Evolutionary conservation across 192 early-diverging fungal genomes (phyloP).

Genomic region (Mortierella hygrophila): DNA sequence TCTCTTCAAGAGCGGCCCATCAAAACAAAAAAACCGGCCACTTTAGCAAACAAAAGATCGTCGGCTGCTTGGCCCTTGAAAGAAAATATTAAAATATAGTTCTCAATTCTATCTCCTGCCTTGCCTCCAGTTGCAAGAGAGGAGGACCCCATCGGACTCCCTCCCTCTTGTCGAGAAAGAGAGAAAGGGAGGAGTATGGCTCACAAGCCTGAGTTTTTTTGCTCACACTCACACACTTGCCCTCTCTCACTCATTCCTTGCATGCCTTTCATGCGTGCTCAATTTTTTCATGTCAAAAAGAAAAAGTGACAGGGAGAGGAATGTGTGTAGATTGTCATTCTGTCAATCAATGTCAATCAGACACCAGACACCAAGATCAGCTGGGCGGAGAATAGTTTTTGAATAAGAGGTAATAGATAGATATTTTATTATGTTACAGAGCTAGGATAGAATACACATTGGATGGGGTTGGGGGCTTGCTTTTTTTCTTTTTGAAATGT

Average conservation of each 20-base stretch:
- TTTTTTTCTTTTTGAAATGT: background rate
- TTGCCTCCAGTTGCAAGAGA: no score
- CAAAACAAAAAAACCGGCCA: background rate
- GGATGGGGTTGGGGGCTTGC: background rate
- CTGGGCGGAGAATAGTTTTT: background rate
- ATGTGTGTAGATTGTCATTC: background rate
- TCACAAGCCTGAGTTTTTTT: background rate
- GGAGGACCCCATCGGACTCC: background rate
- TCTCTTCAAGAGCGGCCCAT: background rate
- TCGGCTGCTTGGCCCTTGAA: background rate
- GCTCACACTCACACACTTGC: background rate
- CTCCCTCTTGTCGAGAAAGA: background rate
- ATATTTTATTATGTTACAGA: conserved; percentile 8
- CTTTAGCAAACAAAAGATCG: background rate
- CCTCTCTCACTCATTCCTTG: background rate
- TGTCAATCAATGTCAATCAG: background rate
- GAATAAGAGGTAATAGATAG: background rate
- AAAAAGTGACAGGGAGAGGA: background rate
- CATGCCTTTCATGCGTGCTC: background rate
- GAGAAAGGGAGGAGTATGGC: background rate
- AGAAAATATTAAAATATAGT: background rate
- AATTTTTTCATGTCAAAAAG: background rate
- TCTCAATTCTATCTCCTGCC: background rate
- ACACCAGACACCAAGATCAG: background rate
- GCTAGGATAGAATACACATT: background rate